These are phyloP conservation scores for Xylaria sp. DNA, from an alignment of 2,329 filamentous ascomycete species.

Conservation along the genomic window DNA sequence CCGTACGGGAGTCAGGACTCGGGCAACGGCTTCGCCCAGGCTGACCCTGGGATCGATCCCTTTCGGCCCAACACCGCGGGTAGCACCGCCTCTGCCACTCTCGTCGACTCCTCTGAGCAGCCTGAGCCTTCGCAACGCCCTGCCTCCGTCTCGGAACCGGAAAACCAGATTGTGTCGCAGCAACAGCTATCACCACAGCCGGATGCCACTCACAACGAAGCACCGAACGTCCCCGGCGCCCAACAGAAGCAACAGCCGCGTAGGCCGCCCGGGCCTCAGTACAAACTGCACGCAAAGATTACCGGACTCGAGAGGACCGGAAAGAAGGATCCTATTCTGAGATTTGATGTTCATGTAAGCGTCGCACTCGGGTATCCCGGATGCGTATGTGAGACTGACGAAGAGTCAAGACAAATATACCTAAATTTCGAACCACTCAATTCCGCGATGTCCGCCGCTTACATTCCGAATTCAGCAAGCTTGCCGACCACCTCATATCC, in stretches of 20 bases:
- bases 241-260: slow-evolving; percentile 46
- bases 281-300: slow-evolving; percentile 89
- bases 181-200: slow-evolving; percentile 22
- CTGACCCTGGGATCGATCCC: slow-evolving; percentile 35
- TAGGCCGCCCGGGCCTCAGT: slow-evolving; percentile 57
- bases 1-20: slow-evolving; percentile 38
- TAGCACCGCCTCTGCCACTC: slow-evolving; percentile 40
- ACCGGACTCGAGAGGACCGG: slow-evolving; percentile 88
- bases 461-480: slow-evolving; percentile 92
- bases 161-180: slow-evolving; percentile 20
- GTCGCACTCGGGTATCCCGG: background rate
- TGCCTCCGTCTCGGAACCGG: slow-evolving; percentile 24
- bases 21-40: slow-evolving; percentile 40
- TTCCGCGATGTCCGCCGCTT: slow-evolving; percentile 95
- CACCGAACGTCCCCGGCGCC: slow-evolving; percentile 23
- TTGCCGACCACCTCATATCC: slow-evolving; percentile 92
- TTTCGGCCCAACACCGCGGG: slow-evolving; percentile 45
- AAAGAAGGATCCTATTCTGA: slow-evolving; percentile 89
- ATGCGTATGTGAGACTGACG: slow-evolving; percentile 7
- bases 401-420: slow-evolving; percentile 79
- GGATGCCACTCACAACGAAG: slow-evolving; percentile 18
- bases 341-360: slow-evolving; percentile 93
- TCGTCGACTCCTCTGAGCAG: slow-evolving; percentile 34
- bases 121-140: slow-evolving; percentile 30
- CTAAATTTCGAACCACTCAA: slow-evolving; percentile 93